Evolutionary conservation across 441 rosid species (phyloP), one percentile per base, ranked within the genome.

Genomic region (Populus hybrid): DNA sequence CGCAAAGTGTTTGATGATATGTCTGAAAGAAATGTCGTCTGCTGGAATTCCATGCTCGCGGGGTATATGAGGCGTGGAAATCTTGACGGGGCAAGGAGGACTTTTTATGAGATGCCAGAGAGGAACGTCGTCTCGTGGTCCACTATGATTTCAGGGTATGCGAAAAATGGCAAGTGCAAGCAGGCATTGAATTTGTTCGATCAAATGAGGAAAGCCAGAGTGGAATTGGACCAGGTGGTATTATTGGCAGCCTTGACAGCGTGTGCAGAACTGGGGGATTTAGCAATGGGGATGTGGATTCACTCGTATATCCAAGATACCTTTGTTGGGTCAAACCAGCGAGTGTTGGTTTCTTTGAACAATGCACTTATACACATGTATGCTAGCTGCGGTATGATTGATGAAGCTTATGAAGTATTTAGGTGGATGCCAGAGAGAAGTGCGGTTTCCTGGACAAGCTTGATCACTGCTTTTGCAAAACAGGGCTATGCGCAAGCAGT

Each of bases 331-430:
- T 65, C 74, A 73, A 72, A 64, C 69, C 80, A 79, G 42, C 70
- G 69, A 16, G 23, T 85, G 78, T 76, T 79, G 65, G 82, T 88
- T 54, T 74, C 88, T 72, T 79, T 87, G 84, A 83, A 83, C 82
- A 88, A 87, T 81, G 88, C 88, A 11, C 85, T 90, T 35, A 85
- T 88, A 21, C 89, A 88, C 81, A 88, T 88, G 92, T 90, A 90
- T 69, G 89, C 89, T 74, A 86, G 91, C 78, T 88, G 93, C 35
- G 90, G 90, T 21, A 72, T 68, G 72, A 84, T 87, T 65, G 79
- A 85, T 73, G 81, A 83, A 81, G 93, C 93, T 21, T 86, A 80
- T 20, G 72, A 85, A 63, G 87, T 87, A 32, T 87, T 89, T 73
- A 81, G 80, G 65, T 70, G 68, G 74, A 87, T 89, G 90, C 87